Conservation (phyloP, 2,329 filamentous ascomycete genomes). For the Aspergillus chevalieri region DNA sequence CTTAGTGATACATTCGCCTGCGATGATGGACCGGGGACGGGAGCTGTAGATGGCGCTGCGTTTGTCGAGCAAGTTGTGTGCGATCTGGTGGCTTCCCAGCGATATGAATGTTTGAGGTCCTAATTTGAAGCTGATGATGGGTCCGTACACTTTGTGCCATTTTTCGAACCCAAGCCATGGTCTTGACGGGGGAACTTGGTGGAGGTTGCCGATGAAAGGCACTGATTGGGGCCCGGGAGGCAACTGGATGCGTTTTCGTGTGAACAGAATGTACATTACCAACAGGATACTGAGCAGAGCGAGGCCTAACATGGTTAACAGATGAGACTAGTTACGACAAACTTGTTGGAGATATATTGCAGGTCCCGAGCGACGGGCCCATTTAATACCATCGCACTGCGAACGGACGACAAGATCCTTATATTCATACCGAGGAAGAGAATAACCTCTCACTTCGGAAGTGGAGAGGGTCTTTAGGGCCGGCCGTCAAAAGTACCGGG, state of each 20-base stretch:
- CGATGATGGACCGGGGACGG: constrained; percentile 46
- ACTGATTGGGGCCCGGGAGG: constrained; percentile 25
- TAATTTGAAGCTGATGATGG: constrained; percentile 26
- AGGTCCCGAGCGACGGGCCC: background rate
- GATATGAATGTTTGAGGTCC: constrained; percentile 26
- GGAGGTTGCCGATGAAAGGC: constrained; percentile 28
- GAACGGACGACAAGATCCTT: too few relatives aligned
- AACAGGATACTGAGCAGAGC: background rate
- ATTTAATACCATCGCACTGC: background rate
- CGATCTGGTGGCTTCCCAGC: constrained; percentile 47
- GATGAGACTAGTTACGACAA: background rate
- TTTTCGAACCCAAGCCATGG: constrained; percentile 22
- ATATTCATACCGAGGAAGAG: too few relatives aligned
- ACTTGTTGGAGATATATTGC: too few relatives aligned
- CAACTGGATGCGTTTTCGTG: constrained; percentile 3
- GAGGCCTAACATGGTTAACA: background rate
- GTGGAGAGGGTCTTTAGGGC: background rate
- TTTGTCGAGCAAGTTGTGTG: constrained; percentile 52
- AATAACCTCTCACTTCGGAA: too few relatives aligned
- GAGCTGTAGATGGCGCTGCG: constrained; percentile 48
- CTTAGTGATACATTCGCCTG: constrained; percentile 38
- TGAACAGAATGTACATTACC: background rate
- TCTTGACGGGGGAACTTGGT: constrained; percentile 20
- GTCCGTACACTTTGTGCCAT: constrained; percentile 31
- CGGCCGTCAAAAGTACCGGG: background rate